Evolutionary conservation across 805 yeast species (phyloP).

Genomic region (Millerago galiae): DNA sequence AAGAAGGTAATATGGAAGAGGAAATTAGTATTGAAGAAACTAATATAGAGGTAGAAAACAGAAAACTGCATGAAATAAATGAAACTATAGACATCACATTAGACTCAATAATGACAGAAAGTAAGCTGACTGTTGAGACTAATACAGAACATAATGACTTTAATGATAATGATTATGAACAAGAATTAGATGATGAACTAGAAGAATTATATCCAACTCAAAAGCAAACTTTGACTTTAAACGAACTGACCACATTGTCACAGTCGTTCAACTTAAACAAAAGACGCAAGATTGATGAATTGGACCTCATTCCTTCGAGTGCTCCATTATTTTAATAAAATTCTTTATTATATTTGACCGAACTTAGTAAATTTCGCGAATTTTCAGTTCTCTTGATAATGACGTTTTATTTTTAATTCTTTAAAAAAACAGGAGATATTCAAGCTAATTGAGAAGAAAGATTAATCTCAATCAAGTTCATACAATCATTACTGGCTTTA

Average conservation of each 20-base stretch:
- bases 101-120: background rate
- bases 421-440: background rate
- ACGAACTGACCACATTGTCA: constrained; percentile 16
- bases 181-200: constrained; percentile 17
- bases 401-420: background rate
- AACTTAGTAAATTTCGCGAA: constrained; percentile 4
- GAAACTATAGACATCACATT: no score
- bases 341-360: background rate
- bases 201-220: constrained; percentile 25
- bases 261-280: background rate
- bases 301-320: constrained; percentile 11
- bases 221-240: constrained; percentile 17
- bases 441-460: no score
- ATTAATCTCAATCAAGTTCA: no score
- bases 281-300: background rate
- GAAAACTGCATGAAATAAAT: no score
- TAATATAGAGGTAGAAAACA: no score
- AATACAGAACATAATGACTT: background rate
- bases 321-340: constrained; percentile 5
- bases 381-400: no score
- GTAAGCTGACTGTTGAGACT: no score
- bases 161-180: background rate
- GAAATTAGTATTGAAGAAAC: no score
- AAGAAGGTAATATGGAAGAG: no score
- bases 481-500: no score